Evolutionary conservation across 2,329 filamentous ascomycete genomes (phyloP), one percentile per base, ranked within the genome.

Genomic region (Diaporthe vaccinii): DNA sequence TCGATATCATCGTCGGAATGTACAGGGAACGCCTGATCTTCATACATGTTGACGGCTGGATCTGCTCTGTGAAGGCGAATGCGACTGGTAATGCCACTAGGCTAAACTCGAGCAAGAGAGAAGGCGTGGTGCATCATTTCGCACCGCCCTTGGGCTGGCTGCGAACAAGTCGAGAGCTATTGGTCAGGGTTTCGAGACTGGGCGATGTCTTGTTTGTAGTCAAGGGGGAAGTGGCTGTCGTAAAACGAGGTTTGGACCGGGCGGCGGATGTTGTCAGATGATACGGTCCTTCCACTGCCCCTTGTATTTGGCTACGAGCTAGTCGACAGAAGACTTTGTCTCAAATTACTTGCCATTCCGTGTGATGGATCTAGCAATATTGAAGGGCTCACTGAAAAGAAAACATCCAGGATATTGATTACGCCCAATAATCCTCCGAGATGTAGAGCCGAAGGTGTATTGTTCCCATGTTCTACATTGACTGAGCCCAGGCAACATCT

Each of bases 51-150:
- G 36, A 61, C 20, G 57, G 57, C 1, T 61, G 57, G 57, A 41
- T 41, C 36, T 61, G 57, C 34, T 61, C 57, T 25, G 57, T 61
- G 10, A 61, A 61, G 36, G 34, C 34, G 1, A 14, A 22, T 59
- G 34, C 57, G 12, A 4, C 41, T 39, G 34, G 20, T 2, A 39
- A 39, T 15, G 34, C 9, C 34, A 3, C 20, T 39, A 34, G 10
- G 9, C 57, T 10, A 20, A 9, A 1, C 4, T 8, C 22, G 4
- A 34, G 34, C 57, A 59, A 41, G 22, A 4, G 34, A 3, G 57
- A 41, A 41, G 34, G 22, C 22, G 57, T 61, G 34, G 4, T 61
- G 57, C 36, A 61, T 61, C 57, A 61, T 61, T 61, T 61, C 6
- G 57, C 57, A 28, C 34, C 57, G 22, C 57, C 34, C 4, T 25